Base-by-base conservation (phyloP, 352 stramenopile genomes). In the Phytophthora megakarya region DNA sequence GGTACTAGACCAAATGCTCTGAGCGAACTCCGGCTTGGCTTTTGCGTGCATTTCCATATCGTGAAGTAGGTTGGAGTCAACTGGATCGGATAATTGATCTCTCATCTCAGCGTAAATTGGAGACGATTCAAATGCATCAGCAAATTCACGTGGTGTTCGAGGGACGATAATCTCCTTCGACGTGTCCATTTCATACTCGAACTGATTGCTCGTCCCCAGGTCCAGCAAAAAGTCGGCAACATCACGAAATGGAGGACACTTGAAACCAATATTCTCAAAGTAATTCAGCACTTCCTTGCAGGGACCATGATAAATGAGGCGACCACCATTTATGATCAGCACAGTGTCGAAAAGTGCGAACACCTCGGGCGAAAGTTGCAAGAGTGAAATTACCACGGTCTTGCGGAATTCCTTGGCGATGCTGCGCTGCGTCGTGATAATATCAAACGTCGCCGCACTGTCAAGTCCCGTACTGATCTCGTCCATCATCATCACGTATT, bases 341-440 rank as follows among this genome's bases (percentile, higher is more conserved):
- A 65, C 11, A 15, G 9, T 53, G 47, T 59, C 57, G n/a, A 98
- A 98, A 22, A 97, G 67, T 11, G 81, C 78, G 33, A 93, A 91
- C 5, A 93, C 89, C 73, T 98, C 91, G 3, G 92, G 93, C 12
- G 91, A 72, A 45, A 91, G 90, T 60, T 98, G 72, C 16, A 96
- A 60, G 25, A 97, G 65, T 2, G 82, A 76, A 12, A 96, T 73
- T 1, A 88, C 71, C 15, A 70, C 19, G 5, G 74, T 85, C 18
- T 64, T 63, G 11, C 40, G 44, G 28, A 58, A 37, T 7, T 56
- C 53, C 37, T 53, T 51, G 23, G 52, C 44, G 10, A 69, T 58
- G n/a, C 70, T 70, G 21, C 80, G 70, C 25, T 90, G 46, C 40
- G 76, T 86, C 37, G 48, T 65, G 50, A 80, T 65, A 19, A 80